Evolutionary conservation across 768 basidiomycete species (phyloP).

Genomic region (Psilocybe tampanensis): DNA sequence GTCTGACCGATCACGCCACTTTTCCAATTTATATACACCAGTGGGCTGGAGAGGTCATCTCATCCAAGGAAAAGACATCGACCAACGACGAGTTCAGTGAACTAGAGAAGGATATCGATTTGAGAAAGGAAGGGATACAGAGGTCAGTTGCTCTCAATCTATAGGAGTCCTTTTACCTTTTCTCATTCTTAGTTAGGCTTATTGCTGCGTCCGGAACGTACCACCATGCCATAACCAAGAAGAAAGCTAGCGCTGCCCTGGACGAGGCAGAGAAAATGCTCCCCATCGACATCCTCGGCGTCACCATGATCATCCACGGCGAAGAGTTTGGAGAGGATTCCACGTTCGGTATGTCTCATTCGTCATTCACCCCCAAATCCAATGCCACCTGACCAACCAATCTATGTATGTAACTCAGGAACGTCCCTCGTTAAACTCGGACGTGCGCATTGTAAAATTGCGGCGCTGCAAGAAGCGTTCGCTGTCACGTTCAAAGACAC

Average conservation of each 20-base stretch:
- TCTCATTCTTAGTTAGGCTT: slow-evolving; percentile 46
- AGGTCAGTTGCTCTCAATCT: slow-evolving; percentile 44
- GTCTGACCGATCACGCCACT: slow-evolving; percentile 33
- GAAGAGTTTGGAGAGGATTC: slow-evolving; percentile 82
- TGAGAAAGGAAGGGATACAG: slow-evolving; percentile 71
- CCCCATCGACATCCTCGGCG: slow-evolving; percentile 76
- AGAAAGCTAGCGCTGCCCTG: slow-evolving; percentile 64
- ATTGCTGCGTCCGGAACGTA: slow-evolving; percentile 73
- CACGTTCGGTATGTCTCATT: slow-evolving; percentile 53
- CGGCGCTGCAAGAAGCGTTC: slow-evolving; percentile 82
- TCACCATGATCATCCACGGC: slow-evolving; percentile 86
- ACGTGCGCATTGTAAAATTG: slow-evolving; percentile 83
- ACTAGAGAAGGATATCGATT: slow-evolving; percentile 83
- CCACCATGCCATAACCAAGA: slow-evolving; percentile 72
- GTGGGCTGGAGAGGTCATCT: slow-evolving; percentile 92
- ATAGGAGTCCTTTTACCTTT: neutral
- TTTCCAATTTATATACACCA: slow-evolving; percentile 36
- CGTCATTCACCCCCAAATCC: neutral
- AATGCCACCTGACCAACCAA: neutral
- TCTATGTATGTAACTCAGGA: slow-evolving; percentile 41
- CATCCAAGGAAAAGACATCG: slow-evolving; percentile 77
- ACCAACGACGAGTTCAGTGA: slow-evolving; percentile 80
- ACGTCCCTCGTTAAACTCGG: slow-evolving; percentile 75
- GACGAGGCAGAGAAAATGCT: slow-evolving; percentile 73
- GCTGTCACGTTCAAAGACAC: slow-evolving; percentile 73